phyloP scores from a whole-genome alignment of 139 green algal genomes.

The Asterochloris sp. region DNA sequence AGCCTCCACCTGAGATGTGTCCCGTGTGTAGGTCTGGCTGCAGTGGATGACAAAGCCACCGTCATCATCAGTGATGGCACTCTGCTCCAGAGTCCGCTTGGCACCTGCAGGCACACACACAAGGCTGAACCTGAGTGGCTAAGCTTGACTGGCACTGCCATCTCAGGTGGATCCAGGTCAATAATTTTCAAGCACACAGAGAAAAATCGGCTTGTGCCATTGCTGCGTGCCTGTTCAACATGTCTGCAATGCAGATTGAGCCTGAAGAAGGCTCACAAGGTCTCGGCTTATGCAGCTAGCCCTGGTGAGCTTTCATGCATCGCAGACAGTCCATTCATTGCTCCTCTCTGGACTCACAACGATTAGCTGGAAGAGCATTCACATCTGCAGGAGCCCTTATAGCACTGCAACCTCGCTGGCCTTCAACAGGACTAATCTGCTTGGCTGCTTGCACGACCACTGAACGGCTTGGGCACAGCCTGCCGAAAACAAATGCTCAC shows the following conservation, averaged over 20 bases:
- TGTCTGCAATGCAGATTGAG: not conserved
- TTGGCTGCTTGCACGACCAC: not conserved
- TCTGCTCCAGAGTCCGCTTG: constrained; percentile 4
- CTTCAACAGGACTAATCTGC: not conserved
- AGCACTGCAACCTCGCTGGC: not conserved
- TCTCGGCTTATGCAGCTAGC: not conserved
- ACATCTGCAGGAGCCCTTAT: not conserved
- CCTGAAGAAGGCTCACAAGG: not conserved
- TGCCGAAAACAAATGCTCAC: not conserved
- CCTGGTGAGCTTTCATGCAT: not conserved
- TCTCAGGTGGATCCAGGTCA: not conserved
- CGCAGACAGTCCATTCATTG: not conserved
- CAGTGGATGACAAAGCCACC: constrained; percentile 14
- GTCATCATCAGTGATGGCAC: constrained; percentile 1
- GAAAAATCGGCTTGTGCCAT: not conserved
- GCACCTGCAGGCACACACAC: constrained; percentile 4
- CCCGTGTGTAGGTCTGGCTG: constrained; percentile 21
- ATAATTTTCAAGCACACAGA: not conserved
- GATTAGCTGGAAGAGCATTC: not conserved
- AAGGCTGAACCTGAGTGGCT: not conserved
- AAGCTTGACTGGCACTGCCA: not conserved
- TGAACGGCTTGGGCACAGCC: not conserved
- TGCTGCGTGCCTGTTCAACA: not conserved
- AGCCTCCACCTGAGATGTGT: not conserved
- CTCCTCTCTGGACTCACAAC: not conserved